These are phyloP conservation scores for Fraxinus velutina DNA, from an alignment of 305 asterid species.

Conservation along the genomic window DNA sequence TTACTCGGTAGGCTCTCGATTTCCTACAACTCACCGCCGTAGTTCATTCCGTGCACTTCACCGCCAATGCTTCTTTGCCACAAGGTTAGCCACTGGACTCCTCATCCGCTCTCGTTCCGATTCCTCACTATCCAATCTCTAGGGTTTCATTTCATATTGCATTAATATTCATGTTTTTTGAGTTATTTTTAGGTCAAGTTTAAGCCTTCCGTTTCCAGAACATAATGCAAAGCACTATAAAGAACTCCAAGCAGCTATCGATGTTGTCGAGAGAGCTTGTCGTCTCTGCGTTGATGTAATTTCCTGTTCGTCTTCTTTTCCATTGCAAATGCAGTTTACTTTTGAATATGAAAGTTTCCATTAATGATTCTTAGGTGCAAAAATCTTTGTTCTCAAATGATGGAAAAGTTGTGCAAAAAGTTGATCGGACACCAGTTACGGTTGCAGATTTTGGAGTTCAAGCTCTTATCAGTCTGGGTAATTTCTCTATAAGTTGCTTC, in stretches of 20 bases:
- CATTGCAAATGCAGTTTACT: not conserved
- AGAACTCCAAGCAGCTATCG: slow-evolving; percentile 71
- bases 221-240: slow-evolving; percentile 55
- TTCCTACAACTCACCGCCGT: slow-evolving; percentile 33
- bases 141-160: slow-evolving; percentile 24
- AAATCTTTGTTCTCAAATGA: slow-evolving; percentile 60
- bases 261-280: slow-evolving; percentile 85
- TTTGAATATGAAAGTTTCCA: slow-evolving; percentile 16
- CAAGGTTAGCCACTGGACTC: slow-evolving; percentile 41
- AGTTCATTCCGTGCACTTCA: slow-evolving; percentile 35
- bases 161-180: not conserved
- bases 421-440: slow-evolving; percentile 86
- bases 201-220: slow-evolving; percentile 55
- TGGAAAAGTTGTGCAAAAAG: slow-evolving; percentile 58
- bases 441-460: slow-evolving; percentile 97
- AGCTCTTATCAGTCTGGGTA: slow-evolving; percentile 92
- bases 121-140: slow-evolving; percentile 15
- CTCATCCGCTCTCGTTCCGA: not conserved
- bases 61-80: slow-evolving; percentile 45
- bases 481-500: slow-evolving; percentile 2
- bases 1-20: slow-evolving; percentile 45
- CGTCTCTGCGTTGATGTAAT: slow-evolving; percentile 78
- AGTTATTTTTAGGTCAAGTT: slow-evolving; percentile 48
- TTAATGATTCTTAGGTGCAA: slow-evolving; percentile 54
- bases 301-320: not conserved